Evolutionary conservation across 257 asterid species (phyloP).

Genomic region (Apocynum venetum): DNA sequence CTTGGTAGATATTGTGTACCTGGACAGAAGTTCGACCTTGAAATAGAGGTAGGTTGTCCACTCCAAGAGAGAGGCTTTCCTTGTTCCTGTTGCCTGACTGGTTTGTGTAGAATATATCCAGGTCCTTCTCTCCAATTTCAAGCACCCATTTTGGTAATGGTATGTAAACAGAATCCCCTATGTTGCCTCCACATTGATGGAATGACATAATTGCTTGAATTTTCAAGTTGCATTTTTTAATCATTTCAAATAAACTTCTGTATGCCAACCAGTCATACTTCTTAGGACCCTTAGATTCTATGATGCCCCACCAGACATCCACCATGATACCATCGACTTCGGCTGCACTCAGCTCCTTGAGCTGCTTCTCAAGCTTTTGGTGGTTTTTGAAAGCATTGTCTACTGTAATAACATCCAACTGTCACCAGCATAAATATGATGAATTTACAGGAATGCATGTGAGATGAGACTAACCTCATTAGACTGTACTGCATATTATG

Average conservation of each 20-base stretch:
- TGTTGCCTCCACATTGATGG: constrained; percentile 87
- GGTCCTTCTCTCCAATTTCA: constrained; percentile 37
- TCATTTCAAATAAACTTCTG: constrained; percentile 48
- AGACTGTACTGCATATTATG: not conserved
- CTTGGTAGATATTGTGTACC: constrained; percentile 30
- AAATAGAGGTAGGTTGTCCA: constrained; percentile 60
- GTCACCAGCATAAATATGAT: constrained; percentile 14
- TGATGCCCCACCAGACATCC: constrained; percentile 91
- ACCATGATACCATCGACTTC: constrained; percentile 89
- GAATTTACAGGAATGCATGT: not conserved
- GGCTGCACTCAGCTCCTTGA: constrained; percentile 44
- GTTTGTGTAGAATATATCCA: constrained; percentile 65
- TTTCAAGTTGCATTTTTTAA: constrained; percentile 47
- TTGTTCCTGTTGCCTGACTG: constrained; percentile 43
- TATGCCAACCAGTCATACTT: constrained; percentile 71
- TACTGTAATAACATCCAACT: constrained; percentile 59
- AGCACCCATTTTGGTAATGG: constrained; percentile 74
- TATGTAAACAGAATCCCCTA: constrained; percentile 63
- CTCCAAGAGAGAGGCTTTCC: constrained; percentile 70
- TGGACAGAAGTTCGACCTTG: constrained; percentile 65
- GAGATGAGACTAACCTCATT: not conserved
- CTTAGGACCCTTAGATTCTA: constrained; percentile 57
- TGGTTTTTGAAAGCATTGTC: constrained; percentile 47
- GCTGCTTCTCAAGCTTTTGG: constrained; percentile 53
- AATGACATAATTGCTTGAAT: constrained; percentile 83